Evolutionary conservation across 2,329 filamentous ascomycete species (phyloP).

Genomic region (Pseudogymnoascus sp.): DNA sequence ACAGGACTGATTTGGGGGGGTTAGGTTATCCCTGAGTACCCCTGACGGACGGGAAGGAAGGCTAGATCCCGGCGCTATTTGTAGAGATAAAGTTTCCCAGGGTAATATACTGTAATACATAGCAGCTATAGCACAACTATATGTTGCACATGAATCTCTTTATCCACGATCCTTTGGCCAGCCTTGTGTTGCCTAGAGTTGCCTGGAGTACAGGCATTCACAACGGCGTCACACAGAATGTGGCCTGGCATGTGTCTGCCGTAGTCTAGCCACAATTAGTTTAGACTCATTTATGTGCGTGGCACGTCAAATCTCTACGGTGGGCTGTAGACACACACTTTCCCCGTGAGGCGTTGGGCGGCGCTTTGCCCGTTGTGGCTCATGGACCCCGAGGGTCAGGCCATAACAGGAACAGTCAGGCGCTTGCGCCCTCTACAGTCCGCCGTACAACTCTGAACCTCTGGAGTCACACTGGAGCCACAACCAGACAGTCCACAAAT

Average conservation of each 20-base stretch:
- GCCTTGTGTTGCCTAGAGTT: neutral
- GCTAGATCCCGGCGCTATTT: slow-evolving; percentile 2
- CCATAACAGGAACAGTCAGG: neutral
- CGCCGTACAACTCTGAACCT: slow-evolving; percentile 1
- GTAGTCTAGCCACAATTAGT: neutral
- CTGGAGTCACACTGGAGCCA: neutral
- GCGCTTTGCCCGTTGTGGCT: neutral
- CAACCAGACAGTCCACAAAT: neutral
- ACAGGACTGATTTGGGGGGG: neutral
- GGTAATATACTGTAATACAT: slow-evolving; percentile 4
- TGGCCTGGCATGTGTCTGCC: neutral
- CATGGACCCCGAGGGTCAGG: slow-evolving; percentile 1
- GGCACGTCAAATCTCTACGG: neutral
- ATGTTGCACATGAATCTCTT: neutral
- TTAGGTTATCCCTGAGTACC: neutral
- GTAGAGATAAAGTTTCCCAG: neutral
- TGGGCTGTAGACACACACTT: neutral
- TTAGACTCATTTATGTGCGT: neutral
- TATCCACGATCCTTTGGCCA: neutral
- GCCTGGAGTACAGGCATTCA: neutral
- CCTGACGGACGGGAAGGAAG: neutral
- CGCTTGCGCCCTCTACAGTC: neutral
- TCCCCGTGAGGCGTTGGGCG: neutral
- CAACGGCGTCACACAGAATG: neutral
- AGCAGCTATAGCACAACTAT: neutral